Evolutionary conservation across 257 asterid species (phyloP).

Genomic region (Solanum pimpinellifolium): DNA sequence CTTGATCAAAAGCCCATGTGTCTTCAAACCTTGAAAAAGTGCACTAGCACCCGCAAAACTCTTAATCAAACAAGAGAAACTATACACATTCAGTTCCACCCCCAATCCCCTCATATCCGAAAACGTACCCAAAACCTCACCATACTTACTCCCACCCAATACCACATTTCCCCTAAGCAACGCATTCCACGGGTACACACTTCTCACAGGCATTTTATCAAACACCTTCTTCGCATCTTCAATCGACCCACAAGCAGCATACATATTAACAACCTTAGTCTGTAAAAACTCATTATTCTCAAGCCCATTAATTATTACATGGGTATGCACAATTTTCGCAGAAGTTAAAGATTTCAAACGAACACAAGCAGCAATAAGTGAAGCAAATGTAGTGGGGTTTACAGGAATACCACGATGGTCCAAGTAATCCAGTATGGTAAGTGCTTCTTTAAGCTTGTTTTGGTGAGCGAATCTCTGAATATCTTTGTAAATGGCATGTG

Average conservation of each 20-base stretch:
- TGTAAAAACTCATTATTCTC: slow-evolving; percentile 61
- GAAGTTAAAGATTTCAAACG: slow-evolving; percentile 38
- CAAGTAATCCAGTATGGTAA: slow-evolving; percentile 57
- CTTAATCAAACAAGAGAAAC: slow-evolving; percentile 84
- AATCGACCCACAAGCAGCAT: slow-evolving; percentile 52
- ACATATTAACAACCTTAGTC: slow-evolving; percentile 66
- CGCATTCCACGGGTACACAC: slow-evolving; percentile 91
- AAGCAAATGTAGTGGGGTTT: slow-evolving; percentile 61
- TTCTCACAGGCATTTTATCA: slow-evolving; percentile 42
- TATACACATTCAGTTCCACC: slow-evolving; percentile 69
- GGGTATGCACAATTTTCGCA: slow-evolving; percentile 53
- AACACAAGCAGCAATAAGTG: slow-evolving; percentile 51
- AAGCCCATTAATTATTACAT: slow-evolving; percentile 57
- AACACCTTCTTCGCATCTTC: slow-evolving; percentile 68
- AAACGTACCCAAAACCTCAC: slow-evolving; percentile 41
- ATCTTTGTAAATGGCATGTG: slow-evolving; percentile 60
- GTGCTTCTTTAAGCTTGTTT: slow-evolving; percentile 70
- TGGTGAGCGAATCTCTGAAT: slow-evolving; percentile 53
- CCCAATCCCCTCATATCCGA: slow-evolving; percentile 63
- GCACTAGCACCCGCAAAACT: slow-evolving; percentile 74
- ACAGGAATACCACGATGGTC: slow-evolving; percentile 80
- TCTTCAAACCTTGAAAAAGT: slow-evolving; percentile 56
- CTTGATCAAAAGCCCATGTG: slow-evolving; percentile 70
- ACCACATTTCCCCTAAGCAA: slow-evolving; percentile 83
- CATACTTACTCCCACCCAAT: slow-evolving; percentile 43